Percentiles rank a stretch among this genome's conserved stretches.
These are phyloP conservation scores for Candida sphagnicola DNA, from an alignment of 805 yeast genomes.

Conservation along the genomic window DNA sequence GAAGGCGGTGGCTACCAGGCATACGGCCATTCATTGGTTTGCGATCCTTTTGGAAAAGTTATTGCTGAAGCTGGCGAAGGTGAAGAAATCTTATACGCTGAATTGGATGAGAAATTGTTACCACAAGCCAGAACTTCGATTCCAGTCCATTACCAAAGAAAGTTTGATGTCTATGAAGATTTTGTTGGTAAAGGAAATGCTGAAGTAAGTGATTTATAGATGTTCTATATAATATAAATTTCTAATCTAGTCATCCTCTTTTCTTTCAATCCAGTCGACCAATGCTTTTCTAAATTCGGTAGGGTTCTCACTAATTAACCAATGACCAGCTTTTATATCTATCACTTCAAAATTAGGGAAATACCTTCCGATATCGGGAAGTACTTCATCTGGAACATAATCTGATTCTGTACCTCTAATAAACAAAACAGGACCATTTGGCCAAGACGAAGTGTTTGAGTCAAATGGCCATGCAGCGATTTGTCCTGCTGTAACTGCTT, in stretches of 20 bases:
- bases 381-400: constrained; percentile 79
- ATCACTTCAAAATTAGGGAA: constrained; percentile 75
- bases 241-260: constrained; percentile 30
- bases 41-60: constrained; percentile 38
- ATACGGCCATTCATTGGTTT: constrained; percentile 43
- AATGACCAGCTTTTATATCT: constrained; percentile 85
- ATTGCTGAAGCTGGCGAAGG: constrained; percentile 46
- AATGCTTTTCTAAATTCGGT: constrained; percentile 62
- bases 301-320: constrained; percentile 90
- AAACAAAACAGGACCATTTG: constrained; percentile 67
- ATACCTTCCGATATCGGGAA: constrained; percentile 67
- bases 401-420: constrained; percentile 72
- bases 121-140: constrained; percentile 39
- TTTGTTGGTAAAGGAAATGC: constrained; percentile 25
- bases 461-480: constrained; percentile 78
- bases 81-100: constrained; percentile 41
- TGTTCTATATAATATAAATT: not conserved
- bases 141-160: constrained; percentile 41
- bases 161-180: constrained; percentile 40
- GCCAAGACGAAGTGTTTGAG: constrained; percentile 48
- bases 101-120: constrained; percentile 33
- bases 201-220: constrained; percentile 24
- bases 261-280: constrained; percentile 55
- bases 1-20: constrained; percentile 44
- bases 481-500: constrained; percentile 58